Conservation (phyloP, 139 green algal genomes). For the Closterium sp. region DNA sequence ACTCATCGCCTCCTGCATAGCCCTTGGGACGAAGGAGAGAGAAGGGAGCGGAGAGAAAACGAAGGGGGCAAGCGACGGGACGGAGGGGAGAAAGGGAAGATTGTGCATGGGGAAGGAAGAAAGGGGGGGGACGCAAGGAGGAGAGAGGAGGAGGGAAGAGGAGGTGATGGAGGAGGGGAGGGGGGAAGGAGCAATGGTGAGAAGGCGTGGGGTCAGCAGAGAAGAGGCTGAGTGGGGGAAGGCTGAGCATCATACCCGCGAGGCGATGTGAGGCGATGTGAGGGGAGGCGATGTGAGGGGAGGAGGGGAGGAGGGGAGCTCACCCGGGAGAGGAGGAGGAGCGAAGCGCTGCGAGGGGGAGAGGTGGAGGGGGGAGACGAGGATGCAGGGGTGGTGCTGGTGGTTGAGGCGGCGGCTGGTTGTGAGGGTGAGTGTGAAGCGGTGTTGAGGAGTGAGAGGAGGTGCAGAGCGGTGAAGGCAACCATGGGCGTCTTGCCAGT, state of each 20-base stretch:
- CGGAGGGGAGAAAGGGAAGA: neutral
- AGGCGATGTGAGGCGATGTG: neutral
- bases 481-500: slow-evolving; percentile 40
- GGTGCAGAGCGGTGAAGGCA: neutral
- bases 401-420: neutral
- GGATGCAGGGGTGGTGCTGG: neutral
- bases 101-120: too few species aligned
- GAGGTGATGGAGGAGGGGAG: too few species aligned
- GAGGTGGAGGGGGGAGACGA: neutral
- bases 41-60: too few species aligned
- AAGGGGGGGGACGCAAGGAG: too few species aligned
- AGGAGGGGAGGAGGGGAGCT: neutral
- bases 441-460: neutral
- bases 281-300: too few species aligned
- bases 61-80: too few species aligned
- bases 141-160: too few species aligned
- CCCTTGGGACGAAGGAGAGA: neutral
- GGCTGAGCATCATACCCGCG: too few species aligned
- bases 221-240: too few species aligned
- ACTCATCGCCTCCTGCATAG: slow-evolving; percentile 24
- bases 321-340: neutral
- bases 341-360: neutral
- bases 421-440: neutral
- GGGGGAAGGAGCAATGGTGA: too few species aligned
- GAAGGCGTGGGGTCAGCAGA: too few species aligned